These are phyloP conservation scores for Puccinia triticina DNA, from an alignment of 1,284 basidiomycete species.

Conservation along the genomic window DNA sequence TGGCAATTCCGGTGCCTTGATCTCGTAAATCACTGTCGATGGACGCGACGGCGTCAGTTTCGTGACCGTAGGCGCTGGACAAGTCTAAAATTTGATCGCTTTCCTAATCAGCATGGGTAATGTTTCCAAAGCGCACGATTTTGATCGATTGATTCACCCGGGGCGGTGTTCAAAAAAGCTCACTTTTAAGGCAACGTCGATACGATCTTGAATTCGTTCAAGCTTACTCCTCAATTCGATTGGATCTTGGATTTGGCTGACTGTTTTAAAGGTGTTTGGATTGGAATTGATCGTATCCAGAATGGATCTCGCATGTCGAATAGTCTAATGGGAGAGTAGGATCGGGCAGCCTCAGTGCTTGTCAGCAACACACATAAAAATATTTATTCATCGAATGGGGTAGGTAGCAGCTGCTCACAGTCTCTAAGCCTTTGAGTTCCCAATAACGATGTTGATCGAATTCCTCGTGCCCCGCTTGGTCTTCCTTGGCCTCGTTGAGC, in stretches of 20 bases:
- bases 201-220: neutral
- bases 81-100: neutral
- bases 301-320: constrained; percentile 31
- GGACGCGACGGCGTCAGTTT: neutral
- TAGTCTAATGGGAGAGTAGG: neutral
- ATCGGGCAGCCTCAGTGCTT: neutral
- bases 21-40: constrained; percentile 11
- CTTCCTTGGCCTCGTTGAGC: neutral
- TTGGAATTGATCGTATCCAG: constrained; percentile 29
- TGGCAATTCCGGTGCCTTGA: constrained; percentile 32
- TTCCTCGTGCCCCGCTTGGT: neutral
- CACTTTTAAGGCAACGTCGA: constrained; percentile 9
- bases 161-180: neutral
- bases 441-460: constrained; percentile 24
- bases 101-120: neutral
- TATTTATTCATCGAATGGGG: neutral
- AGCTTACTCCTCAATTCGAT: constrained; percentile 20
- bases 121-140: neutral
- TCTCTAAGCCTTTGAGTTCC: constrained; percentile 32
- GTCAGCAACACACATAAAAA: neutral
- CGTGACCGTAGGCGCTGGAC: neutral
- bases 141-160: too few species aligned
- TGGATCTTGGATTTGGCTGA: constrained; percentile 28
- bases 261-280: constrained; percentile 9
- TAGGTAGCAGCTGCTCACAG: neutral